A percentile compares a stretch with the other conserved stretches of the same genome.
Evolutionary conservation across 208 protist genomes (phyloP).

Genomic region (Trichomonas tenax): DNA sequence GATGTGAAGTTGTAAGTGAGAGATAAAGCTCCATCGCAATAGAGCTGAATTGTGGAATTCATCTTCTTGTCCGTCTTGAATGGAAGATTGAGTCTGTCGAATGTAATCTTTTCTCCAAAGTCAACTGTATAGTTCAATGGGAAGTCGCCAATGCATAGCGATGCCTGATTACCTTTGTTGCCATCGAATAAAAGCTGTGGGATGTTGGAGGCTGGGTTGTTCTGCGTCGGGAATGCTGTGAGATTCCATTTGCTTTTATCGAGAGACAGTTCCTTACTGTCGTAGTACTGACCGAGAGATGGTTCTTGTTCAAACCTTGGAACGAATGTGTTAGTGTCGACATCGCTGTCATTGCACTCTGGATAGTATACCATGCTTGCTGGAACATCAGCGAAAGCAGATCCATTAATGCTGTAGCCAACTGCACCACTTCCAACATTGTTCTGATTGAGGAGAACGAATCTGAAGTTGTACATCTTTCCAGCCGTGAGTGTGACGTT

Average conservation of each 20-base stretch:
- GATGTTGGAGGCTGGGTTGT: background rate
- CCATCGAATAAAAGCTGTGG: background rate
- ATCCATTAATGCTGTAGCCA: background rate
- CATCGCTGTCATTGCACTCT: background rate
- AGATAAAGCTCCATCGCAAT: background rate
- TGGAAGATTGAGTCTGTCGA: background rate
- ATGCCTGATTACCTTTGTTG: background rate
- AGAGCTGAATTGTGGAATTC: background rate
- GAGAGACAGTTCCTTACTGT: background rate
- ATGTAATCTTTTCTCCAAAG: background rate
- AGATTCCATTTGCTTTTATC: background rate
- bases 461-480: background rate
- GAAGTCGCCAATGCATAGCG: background rate
- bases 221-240: background rate
- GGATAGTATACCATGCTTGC: background rate
- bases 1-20: background rate
- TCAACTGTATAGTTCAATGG: background rate
- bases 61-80: background rate
- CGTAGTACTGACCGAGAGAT: background rate
- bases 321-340: background rate
- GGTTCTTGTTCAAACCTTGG: background rate
- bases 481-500: background rate
- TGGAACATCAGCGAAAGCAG: background rate
- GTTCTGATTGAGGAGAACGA: background rate
- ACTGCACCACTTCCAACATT: background rate